phyloP scores from a whole-genome alignment of 2,329 filamentous ascomycete genomes.

The Hypoxylon sp. region DNA sequence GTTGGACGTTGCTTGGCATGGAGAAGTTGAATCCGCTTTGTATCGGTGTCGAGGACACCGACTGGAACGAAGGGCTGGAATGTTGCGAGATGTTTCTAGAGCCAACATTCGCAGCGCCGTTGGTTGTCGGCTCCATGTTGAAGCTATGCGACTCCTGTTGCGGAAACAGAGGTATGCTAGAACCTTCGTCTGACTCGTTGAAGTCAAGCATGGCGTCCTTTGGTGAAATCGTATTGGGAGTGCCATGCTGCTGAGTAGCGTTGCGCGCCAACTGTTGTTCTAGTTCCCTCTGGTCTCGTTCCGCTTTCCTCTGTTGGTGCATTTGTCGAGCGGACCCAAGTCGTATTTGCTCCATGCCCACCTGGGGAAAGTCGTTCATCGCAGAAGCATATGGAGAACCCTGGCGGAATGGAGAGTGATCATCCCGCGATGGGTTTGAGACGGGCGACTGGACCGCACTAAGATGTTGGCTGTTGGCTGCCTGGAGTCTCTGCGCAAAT shows the following conservation, averaged over 20 bases:
- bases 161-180: conserved; percentile 81
- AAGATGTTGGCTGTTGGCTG: conserved; percentile 81
- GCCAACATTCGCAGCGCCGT: conserved; percentile 42
- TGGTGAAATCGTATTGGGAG: conserved; percentile 91
- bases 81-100: conserved; percentile 46
- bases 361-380: conserved; percentile 61
- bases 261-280: conserved; percentile 60
- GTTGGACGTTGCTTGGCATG: conserved; percentile 58
- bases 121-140: conserved; percentile 52
- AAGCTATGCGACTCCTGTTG: conserved; percentile 66
- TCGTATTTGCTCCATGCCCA: conserved; percentile 54
- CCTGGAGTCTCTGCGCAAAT: conserved; percentile 82
- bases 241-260: conserved; percentile 61
- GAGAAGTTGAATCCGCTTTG: conserved; percentile 53
- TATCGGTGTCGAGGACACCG: conserved; percentile 50
- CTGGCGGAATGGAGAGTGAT: conserved; percentile 85
- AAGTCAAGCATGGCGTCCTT: conserved; percentile 93
- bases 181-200: conserved; percentile 79
- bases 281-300: conserved; percentile 68
- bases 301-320: conserved; percentile 73
- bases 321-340: conserved; percentile 72
- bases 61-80: conserved; percentile 50
- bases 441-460: conserved; percentile 69
- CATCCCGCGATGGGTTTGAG: conserved; percentile 71
- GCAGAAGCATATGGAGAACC: conserved; percentile 73